These are phyloP conservation scores for Dendrobium huoshanense DNA, from an alignment of 106 monocot species.

Conservation along the genomic window DNA sequence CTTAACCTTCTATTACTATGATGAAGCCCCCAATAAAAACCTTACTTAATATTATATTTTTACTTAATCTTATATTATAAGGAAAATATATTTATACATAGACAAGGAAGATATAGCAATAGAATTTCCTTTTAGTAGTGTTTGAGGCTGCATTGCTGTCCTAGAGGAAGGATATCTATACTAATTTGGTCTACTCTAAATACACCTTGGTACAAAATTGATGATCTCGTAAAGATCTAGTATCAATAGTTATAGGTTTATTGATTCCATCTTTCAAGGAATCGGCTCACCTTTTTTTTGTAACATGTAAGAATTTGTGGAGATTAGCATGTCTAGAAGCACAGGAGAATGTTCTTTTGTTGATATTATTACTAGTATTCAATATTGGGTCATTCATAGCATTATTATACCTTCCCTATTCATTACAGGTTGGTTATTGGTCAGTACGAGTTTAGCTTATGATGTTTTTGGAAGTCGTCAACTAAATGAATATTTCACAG, in stretches of 20 bases:
- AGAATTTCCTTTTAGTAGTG: background rate
- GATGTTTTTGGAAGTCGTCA: too few relatives aligned
- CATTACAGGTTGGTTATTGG: too few relatives aligned
- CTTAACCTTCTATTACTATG: too few relatives aligned
- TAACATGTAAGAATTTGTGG: too few relatives aligned
- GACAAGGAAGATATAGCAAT: background rate
- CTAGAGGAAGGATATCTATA: background rate
- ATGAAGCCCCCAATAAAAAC: background rate
- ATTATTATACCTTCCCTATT: too few relatives aligned
- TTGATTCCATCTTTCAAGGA: background rate
- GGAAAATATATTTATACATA: background rate
- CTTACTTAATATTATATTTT: background rate
- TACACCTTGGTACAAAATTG: conserved; percentile 2
- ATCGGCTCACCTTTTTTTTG: background rate
- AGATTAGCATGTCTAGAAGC: too few relatives aligned
- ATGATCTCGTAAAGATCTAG: background rate
- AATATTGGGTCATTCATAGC: background rate
- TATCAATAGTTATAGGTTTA: background rate
- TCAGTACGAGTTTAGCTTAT: too few relatives aligned
- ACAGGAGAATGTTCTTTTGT: background rate
- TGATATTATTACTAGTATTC: background rate
- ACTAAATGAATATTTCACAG: background rate
- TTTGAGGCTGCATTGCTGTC: background rate
- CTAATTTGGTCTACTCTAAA: background rate
- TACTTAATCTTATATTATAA: background rate